phyloP scores from a whole-genome alignment of 78 protist species.

The Chrysochromulina parva region DNA sequence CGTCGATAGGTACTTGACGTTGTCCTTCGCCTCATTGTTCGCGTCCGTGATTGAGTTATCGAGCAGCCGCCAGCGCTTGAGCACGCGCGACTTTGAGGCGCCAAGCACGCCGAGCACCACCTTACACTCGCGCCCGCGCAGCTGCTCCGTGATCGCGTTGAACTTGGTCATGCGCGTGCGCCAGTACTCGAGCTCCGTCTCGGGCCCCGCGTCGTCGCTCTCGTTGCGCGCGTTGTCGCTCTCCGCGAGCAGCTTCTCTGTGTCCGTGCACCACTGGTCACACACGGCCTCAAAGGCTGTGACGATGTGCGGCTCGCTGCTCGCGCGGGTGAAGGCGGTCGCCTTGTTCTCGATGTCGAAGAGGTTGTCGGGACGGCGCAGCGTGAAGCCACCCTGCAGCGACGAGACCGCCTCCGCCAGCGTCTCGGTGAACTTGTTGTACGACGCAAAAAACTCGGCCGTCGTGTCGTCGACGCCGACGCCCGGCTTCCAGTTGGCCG shows the following conservation, averaged over 20 bases:
- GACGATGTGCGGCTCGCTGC: background rate
- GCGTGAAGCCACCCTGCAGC: background rate
- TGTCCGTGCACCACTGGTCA: conserved; percentile 49
- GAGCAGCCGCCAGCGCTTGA: conserved; percentile 41
- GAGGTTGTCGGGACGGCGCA: background rate
- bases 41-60: conserved; percentile 49
- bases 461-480: background rate
- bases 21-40: conserved; percentile 75
- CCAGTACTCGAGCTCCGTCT: conserved; percentile 74
- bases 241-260: conserved; percentile 46
- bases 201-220: conserved; percentile 62
- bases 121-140: conserved; percentile 1
- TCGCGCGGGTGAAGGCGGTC: conserved; percentile 24
- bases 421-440: background rate
- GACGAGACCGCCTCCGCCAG: background rate
- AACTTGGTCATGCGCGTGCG: conserved; percentile 65
- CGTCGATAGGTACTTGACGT: conserved; percentile 58
- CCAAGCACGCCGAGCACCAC: conserved; percentile 41
- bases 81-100: conserved; percentile 14
- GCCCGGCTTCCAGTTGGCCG: background rate
- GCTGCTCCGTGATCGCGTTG: conserved; percentile 62
- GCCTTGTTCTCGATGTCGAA: background rate
- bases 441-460: background rate
- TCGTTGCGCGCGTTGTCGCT: conserved; percentile 41
- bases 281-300: conserved; percentile 28